Evolutionary conservation across 202 grass and related monocot genomes (phyloP).

Genomic region (Tripidium arundinaceum): DNA sequence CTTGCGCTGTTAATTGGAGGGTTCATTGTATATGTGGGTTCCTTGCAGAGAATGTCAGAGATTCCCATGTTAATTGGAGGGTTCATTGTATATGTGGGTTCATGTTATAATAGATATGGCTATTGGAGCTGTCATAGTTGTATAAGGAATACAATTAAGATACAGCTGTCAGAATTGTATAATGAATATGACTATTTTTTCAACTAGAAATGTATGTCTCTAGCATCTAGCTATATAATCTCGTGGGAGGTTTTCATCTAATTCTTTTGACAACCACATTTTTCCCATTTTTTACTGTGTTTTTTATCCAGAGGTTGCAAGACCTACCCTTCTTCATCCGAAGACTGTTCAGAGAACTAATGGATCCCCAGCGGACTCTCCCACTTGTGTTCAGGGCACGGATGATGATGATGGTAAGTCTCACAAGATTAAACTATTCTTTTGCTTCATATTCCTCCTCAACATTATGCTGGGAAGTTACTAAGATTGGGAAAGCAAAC

Average conservation of each 20-base stretch:
- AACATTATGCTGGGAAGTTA: background rate
- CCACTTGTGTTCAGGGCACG: constrained; percentile 86
- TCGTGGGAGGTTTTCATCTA: background rate
- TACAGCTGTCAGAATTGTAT: background rate
- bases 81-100: background rate
- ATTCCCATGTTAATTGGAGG: background rate
- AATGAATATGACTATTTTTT: background rate
- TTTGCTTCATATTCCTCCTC: background rate
- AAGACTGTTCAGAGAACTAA: constrained; percentile 78
- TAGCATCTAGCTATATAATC: background rate
- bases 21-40: no score
- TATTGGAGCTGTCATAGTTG: background rate
- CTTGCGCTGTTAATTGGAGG: no score
- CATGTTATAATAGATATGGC: background rate
- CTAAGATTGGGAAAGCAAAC: background rate
- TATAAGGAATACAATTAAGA: background rate
- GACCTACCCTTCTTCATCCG: constrained; percentile 86
- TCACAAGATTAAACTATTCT: background rate
- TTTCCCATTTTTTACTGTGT: background rate
- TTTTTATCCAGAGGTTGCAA: constrained; percentile 66
- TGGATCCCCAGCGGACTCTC: constrained; percentile 85
- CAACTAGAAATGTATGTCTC: background rate
- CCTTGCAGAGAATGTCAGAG: background rate
- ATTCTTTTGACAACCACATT: background rate
- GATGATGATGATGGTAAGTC: constrained; percentile 72